Base-by-base conservation (phyloP, 2,329 filamentous ascomycete species). In the Knufia fluminis region DNA sequence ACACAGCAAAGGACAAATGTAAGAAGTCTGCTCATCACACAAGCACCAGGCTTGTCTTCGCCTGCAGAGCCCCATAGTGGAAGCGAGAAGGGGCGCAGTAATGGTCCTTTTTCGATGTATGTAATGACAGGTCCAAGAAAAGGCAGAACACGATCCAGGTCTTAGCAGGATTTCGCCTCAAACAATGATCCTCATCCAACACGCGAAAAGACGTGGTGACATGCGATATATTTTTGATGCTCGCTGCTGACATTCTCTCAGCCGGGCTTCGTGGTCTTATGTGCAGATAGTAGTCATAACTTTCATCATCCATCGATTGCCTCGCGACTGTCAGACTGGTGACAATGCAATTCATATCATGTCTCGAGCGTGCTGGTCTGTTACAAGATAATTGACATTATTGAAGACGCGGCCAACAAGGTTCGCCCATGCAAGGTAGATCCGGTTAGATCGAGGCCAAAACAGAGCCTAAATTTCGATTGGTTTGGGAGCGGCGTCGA, bases 61-160 rank as follows among this genome's bases (percentile, higher is more conserved):
- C 17, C 3, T 46, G 16, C 28, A 24, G 3, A 24, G 32, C 31
- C 43, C 43, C 43, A 24, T 46, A 35, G 28, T 35, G n/a, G 20
- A 46, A n/a, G 43, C 8, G 32, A 36, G 31, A 39, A 40, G 45
- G 45, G 45, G 45, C 45, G 33, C 33, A 48, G 45, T 48, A 40
- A 36, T 32, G 33, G 23, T 17, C n/a, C n/a, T 39, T 31, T 10
- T 17, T 3, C 12, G 10, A n/a, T 2, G 22, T n/a, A 40, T 48
- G 45, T 48, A 48, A 48, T 48, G 45, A 48, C 38, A 17, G 38
- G 17, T 19, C 12, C 19, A 17, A 40, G 16, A 17, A 17, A 9
- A 9, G 16, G 22, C 17, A 22, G n/a, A 9, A 40, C 22, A 3
- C 2, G 45, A 7, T 12, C 24, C 3, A 45, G 3, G 28, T 40